These are phyloP conservation scores for Chalciporus pseudorubinellus DNA, from an alignment of 768 basidiomycete genomes.

Conservation along the genomic window DNA sequence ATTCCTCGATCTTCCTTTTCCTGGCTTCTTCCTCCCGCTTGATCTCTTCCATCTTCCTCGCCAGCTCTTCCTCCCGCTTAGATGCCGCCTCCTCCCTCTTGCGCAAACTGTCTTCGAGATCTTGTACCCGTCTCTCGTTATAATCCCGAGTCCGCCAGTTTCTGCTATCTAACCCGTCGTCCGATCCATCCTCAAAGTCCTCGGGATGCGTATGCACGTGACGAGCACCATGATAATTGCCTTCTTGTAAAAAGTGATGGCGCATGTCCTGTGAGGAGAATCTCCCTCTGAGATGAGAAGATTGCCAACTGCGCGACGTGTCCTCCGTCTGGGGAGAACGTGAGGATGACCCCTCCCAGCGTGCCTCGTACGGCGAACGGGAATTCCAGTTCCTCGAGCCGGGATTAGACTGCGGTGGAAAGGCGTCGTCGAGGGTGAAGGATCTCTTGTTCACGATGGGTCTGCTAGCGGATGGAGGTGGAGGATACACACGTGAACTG, in stretches of 20 bases:
- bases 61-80: slow-evolving; percentile 33
- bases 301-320: slow-evolving; percentile 29
- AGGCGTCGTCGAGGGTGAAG: slow-evolving; percentile 26
- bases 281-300: slow-evolving; percentile 24
- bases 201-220: slow-evolving; percentile 29
- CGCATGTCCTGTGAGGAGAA: slow-evolving; percentile 34
- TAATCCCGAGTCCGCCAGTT: slow-evolving; percentile 31
- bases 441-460: slow-evolving; percentile 32
- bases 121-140: slow-evolving; percentile 32
- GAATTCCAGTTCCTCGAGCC: slow-evolving; percentile 22
- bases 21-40: slow-evolving; percentile 30
- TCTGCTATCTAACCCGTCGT: slow-evolving; percentile 32
- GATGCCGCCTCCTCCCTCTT: slow-evolving; percentile 35
- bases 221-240: slow-evolving; percentile 7
- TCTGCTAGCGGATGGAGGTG: slow-evolving; percentile 30
- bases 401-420: slow-evolving; percentile 21
- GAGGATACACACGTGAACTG: slow-evolving; percentile 11
- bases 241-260: slow-evolving; percentile 22
- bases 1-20: slow-evolving; percentile 24
- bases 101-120: slow-evolving; percentile 31
- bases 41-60: slow-evolving; percentile 37
- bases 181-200: slow-evolving; percentile 28
- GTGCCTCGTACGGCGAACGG: slow-evolving; percentile 28
- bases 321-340: slow-evolving; percentile 34
- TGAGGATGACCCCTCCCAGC: slow-evolving; percentile 26